phyloP scores from a whole-genome alignment of 164 flowering plant species.

The Vitis rupestris region DNA sequence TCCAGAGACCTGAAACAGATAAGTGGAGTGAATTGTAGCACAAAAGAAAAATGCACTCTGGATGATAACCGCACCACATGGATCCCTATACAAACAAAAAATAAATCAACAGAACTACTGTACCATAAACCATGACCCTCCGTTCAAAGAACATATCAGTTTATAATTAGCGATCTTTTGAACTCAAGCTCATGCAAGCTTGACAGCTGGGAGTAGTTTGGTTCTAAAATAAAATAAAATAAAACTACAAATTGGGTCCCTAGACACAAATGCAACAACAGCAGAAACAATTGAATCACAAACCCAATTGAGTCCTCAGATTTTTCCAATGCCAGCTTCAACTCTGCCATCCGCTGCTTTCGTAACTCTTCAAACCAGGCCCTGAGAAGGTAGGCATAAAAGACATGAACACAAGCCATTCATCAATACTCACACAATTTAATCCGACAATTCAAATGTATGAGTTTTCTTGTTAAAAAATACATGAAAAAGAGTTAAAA shows the following conservation, averaged over 20 bases:
- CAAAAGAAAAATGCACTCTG: not conserved
- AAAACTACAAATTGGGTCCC: not conserved
- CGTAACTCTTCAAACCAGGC: constrained; percentile 83
- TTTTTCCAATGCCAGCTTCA: constrained; percentile 62
- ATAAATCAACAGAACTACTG: not conserved
- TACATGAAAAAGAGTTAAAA: too few relatives aligned
- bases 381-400: constrained; percentile 23
- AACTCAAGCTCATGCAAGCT: too few relatives aligned
- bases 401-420: not conserved
- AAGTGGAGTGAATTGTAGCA: not conserved
- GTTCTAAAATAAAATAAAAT: too few relatives aligned
- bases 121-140: too few relatives aligned
- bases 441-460: too few relatives aligned
- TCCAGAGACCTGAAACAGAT: constrained; percentile 58
- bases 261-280: not conserved
- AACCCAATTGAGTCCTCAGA: constrained; percentile 88
- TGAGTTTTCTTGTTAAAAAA: too few relatives aligned
- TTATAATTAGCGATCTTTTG: too few relatives aligned
- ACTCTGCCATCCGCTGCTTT: constrained; percentile 61
- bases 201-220: too few relatives aligned
- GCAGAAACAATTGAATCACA: constrained; percentile 17
- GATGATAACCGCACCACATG: not conserved
- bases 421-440: not conserved
- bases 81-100: not conserved
- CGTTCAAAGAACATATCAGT: too few relatives aligned